These are phyloP conservation scores for Podospora anserina DNA, from an alignment of 495 filamentous ascomycete genomes.

Conservation along the genomic window DNA sequence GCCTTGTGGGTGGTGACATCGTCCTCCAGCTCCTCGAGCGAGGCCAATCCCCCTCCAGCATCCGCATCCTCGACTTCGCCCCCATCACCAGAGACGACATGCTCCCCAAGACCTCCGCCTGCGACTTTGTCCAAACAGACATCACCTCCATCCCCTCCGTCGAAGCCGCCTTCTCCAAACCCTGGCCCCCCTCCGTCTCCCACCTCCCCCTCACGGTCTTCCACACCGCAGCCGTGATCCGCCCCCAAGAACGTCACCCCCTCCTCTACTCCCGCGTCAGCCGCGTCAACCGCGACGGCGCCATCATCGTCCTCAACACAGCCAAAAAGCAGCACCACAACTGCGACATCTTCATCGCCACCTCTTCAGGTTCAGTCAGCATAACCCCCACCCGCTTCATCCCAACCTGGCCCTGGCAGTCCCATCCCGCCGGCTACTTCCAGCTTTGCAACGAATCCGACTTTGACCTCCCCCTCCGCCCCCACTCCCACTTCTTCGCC, in stretches of 20 bases:
- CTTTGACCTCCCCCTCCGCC: constrained; percentile 42
- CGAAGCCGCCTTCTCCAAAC: constrained; percentile 46
- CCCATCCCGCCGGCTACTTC: constrained; percentile 35
- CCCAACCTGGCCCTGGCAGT: constrained; percentile 46
- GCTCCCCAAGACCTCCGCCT: constrained; percentile 34
- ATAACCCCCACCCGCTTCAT: constrained; percentile 46
- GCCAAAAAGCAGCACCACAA: constrained; percentile 39
- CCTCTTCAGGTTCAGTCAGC: constrained; percentile 53
- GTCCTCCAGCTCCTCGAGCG: constrained; percentile 53
- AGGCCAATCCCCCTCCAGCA: constrained; percentile 50
- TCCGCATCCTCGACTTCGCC: constrained; percentile 55
- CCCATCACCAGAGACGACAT: constrained; percentile 42
- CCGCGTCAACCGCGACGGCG: constrained; percentile 59
- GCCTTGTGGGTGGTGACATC: constrained; percentile 57
- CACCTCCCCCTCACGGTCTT: constrained; percentile 54
- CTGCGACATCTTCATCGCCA: constrained; percentile 57
- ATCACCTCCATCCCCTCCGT: constrained; percentile 49
- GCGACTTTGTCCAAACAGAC: constrained; percentile 51
- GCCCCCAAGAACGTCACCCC: constrained; percentile 47
- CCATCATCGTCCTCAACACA: constrained; percentile 53
- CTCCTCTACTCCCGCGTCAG: constrained; percentile 44
- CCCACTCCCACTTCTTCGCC: constrained; percentile 50
- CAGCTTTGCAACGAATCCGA: constrained; percentile 49
- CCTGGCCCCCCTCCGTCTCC: constrained; percentile 47
- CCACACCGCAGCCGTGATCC: constrained; percentile 56